Evolutionary conservation across 2,329 filamentous ascomycete species (phyloP).

Genomic region (Sphaerulina musiva): DNA sequence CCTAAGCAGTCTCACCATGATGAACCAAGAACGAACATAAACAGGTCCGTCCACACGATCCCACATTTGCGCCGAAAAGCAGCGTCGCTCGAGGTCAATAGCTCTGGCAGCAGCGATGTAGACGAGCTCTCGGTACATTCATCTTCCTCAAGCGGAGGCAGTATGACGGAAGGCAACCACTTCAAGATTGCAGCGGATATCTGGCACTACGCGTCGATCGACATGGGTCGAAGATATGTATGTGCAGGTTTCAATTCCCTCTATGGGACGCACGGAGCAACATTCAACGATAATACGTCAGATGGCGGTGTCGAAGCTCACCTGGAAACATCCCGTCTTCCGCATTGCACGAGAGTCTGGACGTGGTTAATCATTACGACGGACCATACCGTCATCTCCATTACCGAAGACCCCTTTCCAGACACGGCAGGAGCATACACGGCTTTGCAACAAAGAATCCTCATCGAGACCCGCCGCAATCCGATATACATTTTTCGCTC

Average conservation of each 20-base stretch:
- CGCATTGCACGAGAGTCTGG: constrained; percentile 49
- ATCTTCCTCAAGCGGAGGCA: constrained; percentile 25
- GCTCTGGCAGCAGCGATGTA: constrained; percentile 11
- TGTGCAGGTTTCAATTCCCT: constrained; percentile 67
- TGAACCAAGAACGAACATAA: constrained; percentile 9
- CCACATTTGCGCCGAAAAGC: constrained; percentile 8
- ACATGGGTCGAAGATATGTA: constrained; percentile 61
- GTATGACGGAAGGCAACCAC: constrained; percentile 37
- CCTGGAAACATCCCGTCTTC: constrained; percentile 14
- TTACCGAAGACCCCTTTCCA: constrained; percentile 55
- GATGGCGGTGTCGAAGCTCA: neutral
- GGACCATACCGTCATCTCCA: constrained; percentile 64
- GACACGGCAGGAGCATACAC: constrained; percentile 34
- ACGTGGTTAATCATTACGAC: constrained; percentile 65
- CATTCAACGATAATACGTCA: neutral
- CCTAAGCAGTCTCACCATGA: constrained; percentile 36
- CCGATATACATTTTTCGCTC: constrained; percentile 56
- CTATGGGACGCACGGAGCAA: constrained; percentile 34
- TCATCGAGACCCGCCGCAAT: constrained; percentile 51
- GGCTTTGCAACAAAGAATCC: constrained; percentile 41
- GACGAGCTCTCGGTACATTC: constrained; percentile 29
- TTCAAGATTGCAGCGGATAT: constrained; percentile 60
- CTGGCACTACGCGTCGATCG: constrained; percentile 70
- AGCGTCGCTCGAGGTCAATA: constrained; percentile 4
- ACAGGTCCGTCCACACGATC: constrained; percentile 8